Evolutionary conservation across 2,329 filamentous ascomycete genomes (phyloP).

Genomic region (Pseudocercospora fuligena): DNA sequence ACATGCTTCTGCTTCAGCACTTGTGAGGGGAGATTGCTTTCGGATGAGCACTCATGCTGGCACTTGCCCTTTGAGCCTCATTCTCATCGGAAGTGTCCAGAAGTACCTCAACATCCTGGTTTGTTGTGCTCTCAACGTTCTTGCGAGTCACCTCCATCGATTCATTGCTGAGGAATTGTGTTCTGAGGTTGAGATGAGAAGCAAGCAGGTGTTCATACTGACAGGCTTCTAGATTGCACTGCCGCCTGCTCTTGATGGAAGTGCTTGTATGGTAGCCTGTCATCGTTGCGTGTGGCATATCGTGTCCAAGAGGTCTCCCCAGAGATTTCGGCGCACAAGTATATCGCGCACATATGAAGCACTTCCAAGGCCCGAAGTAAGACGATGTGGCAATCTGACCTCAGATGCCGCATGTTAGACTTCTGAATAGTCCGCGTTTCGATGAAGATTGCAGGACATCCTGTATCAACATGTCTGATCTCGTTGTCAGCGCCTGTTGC

Average conservation of each 20-base stretch:
- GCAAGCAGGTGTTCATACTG: too few relatives aligned
- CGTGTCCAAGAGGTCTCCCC: too few relatives aligned
- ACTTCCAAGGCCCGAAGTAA: too few relatives aligned
- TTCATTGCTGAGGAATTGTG: not conserved
- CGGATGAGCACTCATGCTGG: not conserved
- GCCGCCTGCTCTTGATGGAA: too few relatives aligned
- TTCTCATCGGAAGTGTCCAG: not conserved
- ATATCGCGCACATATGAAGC: too few relatives aligned
- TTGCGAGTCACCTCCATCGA: not conserved
- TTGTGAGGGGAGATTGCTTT: not conserved
- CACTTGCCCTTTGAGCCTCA: not conserved
- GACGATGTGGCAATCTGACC: too few relatives aligned
- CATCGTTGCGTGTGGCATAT: too few relatives aligned
- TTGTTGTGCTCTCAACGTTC: not conserved
- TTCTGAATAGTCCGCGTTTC: not conserved
- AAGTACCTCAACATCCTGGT: not conserved
- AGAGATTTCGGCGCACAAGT: too few relatives aligned
- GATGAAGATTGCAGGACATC: not conserved
- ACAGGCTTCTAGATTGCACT: too few relatives aligned
- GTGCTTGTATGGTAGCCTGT: too few relatives aligned
- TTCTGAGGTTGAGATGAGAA: not conserved
- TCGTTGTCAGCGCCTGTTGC: not conserved
- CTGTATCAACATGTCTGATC: not conserved
- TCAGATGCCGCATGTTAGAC: too few relatives aligned
- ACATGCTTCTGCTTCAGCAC: not conserved